Evolutionary conservation across 495 filamentous ascomycete genomes (phyloP), one percentile per base, ranked within the genome.

Genomic region (Immersiella caudata): DNA sequence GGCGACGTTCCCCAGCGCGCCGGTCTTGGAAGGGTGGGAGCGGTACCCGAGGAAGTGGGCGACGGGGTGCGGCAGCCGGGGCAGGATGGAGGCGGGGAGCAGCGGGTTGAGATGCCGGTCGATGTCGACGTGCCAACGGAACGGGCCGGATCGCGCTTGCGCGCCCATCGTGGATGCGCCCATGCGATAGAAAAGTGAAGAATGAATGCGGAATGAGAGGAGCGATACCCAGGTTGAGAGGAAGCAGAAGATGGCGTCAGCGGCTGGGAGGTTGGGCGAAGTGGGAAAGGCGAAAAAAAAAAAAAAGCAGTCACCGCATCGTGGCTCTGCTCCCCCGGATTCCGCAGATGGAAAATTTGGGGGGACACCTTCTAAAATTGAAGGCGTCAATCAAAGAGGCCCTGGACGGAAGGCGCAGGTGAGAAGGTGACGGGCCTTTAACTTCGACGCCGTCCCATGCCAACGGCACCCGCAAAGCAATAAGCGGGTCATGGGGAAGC

Each of bases 41-140:
- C 84, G 81, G 66, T 88, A 74, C 27, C 87, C 87, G 9, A 88
- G 70, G 64, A 88, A 82, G 68, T 81, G 80, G 25, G 82, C 72
- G 20, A 88, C 62, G 1, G 79, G 78, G 35, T 70, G 74, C 6
- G 86, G 84, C 18, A 88, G 66, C 7, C 67, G 67, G 12, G 79
- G 76, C 46, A 87, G 74, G 35, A 78, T 71, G n/a, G 82, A 80
- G 0, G 79, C 68, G 1, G 88, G 88, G 49, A 93, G 61, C 66
- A 87, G 77, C 0, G 81, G 87, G 72, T 91, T 90, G 14, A 93
- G 67, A 70, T 85, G 84, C 11, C 72, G 74, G 78, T 93, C 91
- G 55, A 93, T 84, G 73, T 91, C 86, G 75, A 92, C 82, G 71
- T 91, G 73, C 76, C 79, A 80, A 60, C 72, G 62, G 24, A 70